A percentile compares a stretch with the other conserved stretches of the same genome.
Evolutionary conservation across 257 asterid species (phyloP).

Genomic region (Misopates orontium): DNA sequence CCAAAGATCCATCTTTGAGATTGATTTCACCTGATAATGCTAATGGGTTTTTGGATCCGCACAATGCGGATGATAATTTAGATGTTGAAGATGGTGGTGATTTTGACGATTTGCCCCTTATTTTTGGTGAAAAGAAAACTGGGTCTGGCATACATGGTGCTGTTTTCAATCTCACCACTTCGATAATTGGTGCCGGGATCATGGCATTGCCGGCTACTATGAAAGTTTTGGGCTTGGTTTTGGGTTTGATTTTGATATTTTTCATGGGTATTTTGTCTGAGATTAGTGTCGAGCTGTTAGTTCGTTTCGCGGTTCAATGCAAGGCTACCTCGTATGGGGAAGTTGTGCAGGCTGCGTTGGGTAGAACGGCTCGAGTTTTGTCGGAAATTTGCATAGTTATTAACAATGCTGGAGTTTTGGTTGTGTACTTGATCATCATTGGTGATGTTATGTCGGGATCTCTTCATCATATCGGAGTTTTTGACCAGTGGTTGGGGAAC

Average conservation of each 20-base stretch:
- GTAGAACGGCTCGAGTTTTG: conserved; percentile 58
- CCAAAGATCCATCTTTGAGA: conserved; percentile 36
- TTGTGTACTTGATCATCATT: conserved; percentile 87
- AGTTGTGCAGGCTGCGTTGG: conserved; percentile 87
- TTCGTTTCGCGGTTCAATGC: conserved; percentile 76
- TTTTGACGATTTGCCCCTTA: conserved; percentile 68
- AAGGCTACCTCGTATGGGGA: conserved; percentile 87
- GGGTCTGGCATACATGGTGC: conserved; percentile 78
- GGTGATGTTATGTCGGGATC: conserved; percentile 98
- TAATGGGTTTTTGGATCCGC: conserved; percentile 29
- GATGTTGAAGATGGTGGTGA: conserved; percentile 46
- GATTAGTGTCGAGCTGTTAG: conserved; percentile 74
- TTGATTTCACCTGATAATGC: conserved; percentile 41
- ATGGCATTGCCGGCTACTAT: conserved; percentile 97
- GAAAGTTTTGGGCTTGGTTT: conserved; percentile 78
- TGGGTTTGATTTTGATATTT: conserved; percentile 67
- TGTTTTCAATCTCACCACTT: conserved; percentile 82
- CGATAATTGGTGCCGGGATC: conserved; percentile 85
- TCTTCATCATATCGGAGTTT: conserved; percentile 72
- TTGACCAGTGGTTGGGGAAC: conserved; percentile 87
- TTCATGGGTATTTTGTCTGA: conserved; percentile 81
- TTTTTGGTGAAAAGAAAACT: conserved; percentile 56
- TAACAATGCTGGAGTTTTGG: conserved; percentile 83
- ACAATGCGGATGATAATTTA: conserved; percentile 35
- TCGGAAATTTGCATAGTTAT: conserved; percentile 83